Evolutionary conservation across 2,329 filamentous ascomycete species (phyloP).

Genomic region (Apiospora phragmitis): DNA sequence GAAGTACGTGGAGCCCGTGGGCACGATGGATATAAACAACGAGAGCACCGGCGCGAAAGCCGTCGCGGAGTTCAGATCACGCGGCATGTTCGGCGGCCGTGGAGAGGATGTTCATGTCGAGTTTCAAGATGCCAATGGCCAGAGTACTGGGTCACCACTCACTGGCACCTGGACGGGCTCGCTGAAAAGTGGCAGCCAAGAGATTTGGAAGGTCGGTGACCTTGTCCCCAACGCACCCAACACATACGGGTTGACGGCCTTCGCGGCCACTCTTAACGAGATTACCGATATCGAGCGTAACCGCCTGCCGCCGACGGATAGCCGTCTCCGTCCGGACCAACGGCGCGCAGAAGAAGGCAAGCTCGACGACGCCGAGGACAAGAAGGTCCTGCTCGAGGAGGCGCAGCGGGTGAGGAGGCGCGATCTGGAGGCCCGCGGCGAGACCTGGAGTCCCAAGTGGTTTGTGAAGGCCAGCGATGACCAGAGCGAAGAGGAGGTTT

Average conservation of each 20-base stretch:
- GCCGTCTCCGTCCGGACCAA: conserved; percentile 83
- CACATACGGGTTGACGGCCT: conserved; percentile 85
- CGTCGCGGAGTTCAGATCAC: conserved; percentile 86
- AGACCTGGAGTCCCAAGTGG: conserved; percentile 77
- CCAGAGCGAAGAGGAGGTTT: conserved; percentile 64
- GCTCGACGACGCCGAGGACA: conserved; percentile 77
- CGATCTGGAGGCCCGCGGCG: conserved; percentile 73
- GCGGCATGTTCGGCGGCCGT: conserved; percentile 95
- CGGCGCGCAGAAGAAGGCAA: conserved; percentile 79
- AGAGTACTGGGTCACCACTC: conserved; percentile 66
- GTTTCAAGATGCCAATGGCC: conserved; percentile 66
- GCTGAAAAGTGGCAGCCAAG: conserved; percentile 61
- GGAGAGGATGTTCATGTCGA: conserved; percentile 86
- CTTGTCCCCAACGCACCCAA: conserved; percentile 78
- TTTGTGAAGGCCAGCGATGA: conserved; percentile 71
- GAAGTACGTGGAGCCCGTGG: conserved; percentile 95
- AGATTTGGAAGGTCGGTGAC: conserved; percentile 76
- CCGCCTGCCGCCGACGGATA: conserved; percentile 79
- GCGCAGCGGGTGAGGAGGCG: conserved; percentile 74
- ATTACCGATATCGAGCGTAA: conserved; percentile 76
- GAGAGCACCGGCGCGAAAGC: conserved; percentile 84
- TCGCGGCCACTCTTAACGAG: conserved; percentile 86
- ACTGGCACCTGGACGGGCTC: conserved; percentile 82
- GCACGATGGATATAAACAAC: conserved; percentile 81
- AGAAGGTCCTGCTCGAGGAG: conserved; percentile 85